Base-by-base conservation (phyloP, 768 basidiomycete genomes). In the Lactarius psammicola region DNA sequence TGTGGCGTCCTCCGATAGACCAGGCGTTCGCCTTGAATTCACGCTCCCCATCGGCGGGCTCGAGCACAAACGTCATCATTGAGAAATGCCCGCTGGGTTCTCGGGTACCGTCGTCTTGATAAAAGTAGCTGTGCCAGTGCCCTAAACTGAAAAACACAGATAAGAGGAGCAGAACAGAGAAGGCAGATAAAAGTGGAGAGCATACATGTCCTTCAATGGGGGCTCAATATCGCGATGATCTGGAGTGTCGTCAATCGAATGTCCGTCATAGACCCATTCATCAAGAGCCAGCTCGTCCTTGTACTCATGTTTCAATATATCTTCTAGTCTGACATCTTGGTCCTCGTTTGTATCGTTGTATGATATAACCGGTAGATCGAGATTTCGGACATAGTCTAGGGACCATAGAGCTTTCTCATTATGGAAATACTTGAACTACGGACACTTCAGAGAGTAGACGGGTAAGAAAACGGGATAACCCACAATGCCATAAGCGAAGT, bases 401-500 rank as follows among this genome's bases (percentile, higher is more conserved):
- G n/a, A n/a, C 36, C 36, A 38, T 38, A 38, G 36, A 38, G 13
- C 36, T 10, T 38, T 38, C 36, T 15, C 36, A 38, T 38, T 38
- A 38, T 15, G 36, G 36, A 38, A 13, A 38, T 38, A 38, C 36
- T 38, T 38, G 36, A 38, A 38, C 36, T 38, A 38, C n/a, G 36
- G 36, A 38, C 13, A 3, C 36, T 38, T 38, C 36, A 38, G 36
- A 38, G 36, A 15, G 13, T 38, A 38, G 36, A 38, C 36, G 4
- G 36, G 36, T 15, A 10, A 38, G 9, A 23, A 31, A 33, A 56
- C 11, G 17, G 28, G 51, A 59, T 23, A 18, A 68, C 56, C 38
- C 18, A 72, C 72, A 0, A 70, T 56, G 8, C 72, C 72, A 13
- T 64, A 36, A 2, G 71, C 72, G 55, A 73, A 73, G 26, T 20